Percentiles rank a stretch among this genome's conserved stretches.
Conservation (phyloP, 139 green algal genomes). For the Tetradesmus lagerheimii region DNA sequence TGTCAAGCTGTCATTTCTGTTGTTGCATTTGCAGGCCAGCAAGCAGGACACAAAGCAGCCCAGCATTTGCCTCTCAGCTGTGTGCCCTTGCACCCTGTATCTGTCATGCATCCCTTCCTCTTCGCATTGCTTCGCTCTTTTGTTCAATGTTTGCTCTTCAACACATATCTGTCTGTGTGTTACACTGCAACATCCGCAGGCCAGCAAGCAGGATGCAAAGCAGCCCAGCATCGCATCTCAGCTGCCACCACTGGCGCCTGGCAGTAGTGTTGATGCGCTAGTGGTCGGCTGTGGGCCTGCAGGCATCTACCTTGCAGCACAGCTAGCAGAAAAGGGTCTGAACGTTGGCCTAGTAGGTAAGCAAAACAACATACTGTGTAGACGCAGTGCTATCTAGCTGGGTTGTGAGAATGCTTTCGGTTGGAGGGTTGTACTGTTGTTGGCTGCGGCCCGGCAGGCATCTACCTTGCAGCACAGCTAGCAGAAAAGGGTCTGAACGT, state of each 20-base stretch:
- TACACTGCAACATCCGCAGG: constrained; percentile 55
- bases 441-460: constrained; percentile 92
- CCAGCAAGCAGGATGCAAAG: constrained; percentile 74
- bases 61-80: background rate
- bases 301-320: constrained; percentile 88
- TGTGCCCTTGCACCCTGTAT: no score
- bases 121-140: no score
- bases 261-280: constrained; percentile 65
- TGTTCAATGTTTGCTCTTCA: no score
- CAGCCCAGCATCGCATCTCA: constrained; percentile 68
- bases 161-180: no score
- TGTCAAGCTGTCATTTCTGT: no score
- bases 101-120: no score
- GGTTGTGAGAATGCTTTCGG: no score
- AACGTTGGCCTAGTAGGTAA: constrained; percentile 79
- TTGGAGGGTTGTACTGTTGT: no score
- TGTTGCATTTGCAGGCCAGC: background rate
- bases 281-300: constrained; percentile 94
- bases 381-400: no score
- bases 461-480: constrained; percentile 89
- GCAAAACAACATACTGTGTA: no score
- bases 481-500: constrained; percentile 80
- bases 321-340: constrained; percentile 85
- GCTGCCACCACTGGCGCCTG: constrained; percentile 51
- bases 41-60: background rate